phyloP scores from a whole-genome alignment of 371 early-diverging fungal species.

The Apophysomyces variabilis region DNA sequence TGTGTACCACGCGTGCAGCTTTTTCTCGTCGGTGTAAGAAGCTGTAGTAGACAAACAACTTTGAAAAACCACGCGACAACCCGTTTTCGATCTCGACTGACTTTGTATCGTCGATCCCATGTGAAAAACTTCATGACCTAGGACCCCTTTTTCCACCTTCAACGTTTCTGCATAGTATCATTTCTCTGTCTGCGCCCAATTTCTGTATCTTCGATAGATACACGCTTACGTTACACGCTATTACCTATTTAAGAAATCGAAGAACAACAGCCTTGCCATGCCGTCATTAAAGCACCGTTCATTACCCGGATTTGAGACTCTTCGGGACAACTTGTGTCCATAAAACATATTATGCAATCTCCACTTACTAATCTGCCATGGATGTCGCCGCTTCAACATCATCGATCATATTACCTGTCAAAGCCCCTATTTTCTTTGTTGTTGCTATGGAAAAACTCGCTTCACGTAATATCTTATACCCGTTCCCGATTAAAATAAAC shows the following conservation, averaged over 20 bases:
- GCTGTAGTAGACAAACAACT: background rate
- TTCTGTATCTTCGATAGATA: background rate
- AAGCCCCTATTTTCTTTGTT: too few species aligned
- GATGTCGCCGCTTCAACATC: background rate
- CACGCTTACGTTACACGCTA: background rate
- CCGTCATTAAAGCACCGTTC: background rate
- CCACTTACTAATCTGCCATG: background rate
- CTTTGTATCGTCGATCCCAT: slow-evolving; percentile 12
- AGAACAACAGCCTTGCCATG: background rate
- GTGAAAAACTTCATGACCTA: background rate
- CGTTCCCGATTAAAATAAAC: too few species aligned
- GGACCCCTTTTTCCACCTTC: background rate
- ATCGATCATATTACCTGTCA: background rate
- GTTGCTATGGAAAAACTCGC: background rate
- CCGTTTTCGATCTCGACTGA: slow-evolving; percentile 3
- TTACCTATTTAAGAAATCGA: background rate
- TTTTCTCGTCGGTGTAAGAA: slow-evolving; percentile 3
- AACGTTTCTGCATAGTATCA: background rate
- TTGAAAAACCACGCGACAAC: slow-evolving; percentile 6
- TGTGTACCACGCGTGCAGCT: slow-evolving; percentile 4
- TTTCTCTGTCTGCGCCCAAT: too few species aligned
- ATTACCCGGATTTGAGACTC: background rate
- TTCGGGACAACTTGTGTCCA: background rate
- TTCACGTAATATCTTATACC: background rate
- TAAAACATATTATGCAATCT: background rate